Evolutionary conservation across 768 basidiomycete genomes (phyloP).

Genomic region (Ramaria sp.): DNA sequence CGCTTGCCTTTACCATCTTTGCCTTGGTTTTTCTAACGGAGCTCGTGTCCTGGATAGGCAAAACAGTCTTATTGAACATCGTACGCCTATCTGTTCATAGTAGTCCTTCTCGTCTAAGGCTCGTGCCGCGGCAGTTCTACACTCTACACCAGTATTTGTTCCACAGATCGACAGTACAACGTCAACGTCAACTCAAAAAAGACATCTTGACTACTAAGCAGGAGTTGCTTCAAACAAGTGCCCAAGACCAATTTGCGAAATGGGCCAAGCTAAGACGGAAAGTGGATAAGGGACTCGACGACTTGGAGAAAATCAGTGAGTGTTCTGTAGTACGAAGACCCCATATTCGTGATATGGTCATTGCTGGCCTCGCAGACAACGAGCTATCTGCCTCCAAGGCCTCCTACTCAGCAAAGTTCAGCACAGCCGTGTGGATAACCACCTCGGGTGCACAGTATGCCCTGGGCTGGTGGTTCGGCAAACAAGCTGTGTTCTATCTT

Average conservation of each 20-base stretch:
- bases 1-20: slow-evolving; percentile 76
- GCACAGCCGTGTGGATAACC: slow-evolving; percentile 60
- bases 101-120: slow-evolving; percentile 1
- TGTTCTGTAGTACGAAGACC: slow-evolving; percentile 9
- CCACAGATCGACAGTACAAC: slow-evolving; percentile 39
- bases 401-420: slow-evolving; percentile 63
- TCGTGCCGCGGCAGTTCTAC: slow-evolving; percentile 48
- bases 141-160: slow-evolving; percentile 57
- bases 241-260: slow-evolving; percentile 96
- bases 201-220: slow-evolving; percentile 74
- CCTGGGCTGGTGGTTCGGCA: slow-evolving; percentile 88
- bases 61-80: slow-evolving; percentile 69
- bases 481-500: slow-evolving; percentile 85
- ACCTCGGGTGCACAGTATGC: slow-evolving; percentile 83
- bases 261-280: slow-evolving; percentile 91
- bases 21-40: slow-evolving; percentile 72
- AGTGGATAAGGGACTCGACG: slow-evolving; percentile 84
- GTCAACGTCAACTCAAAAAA: slow-evolving; percentile 65
- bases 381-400: slow-evolving; percentile 51
- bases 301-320: slow-evolving; percentile 89
- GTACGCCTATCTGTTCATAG: slow-evolving; percentile 39
- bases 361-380: slow-evolving; percentile 38
- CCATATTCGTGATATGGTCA: neutral
- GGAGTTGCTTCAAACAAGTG: slow-evolving; percentile 81
- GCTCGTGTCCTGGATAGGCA: slow-evolving; percentile 81